phyloP scores from a whole-genome alignment of 2,329 filamentous ascomycete genomes.

The Bimuria novae-zelandiae region DNA sequence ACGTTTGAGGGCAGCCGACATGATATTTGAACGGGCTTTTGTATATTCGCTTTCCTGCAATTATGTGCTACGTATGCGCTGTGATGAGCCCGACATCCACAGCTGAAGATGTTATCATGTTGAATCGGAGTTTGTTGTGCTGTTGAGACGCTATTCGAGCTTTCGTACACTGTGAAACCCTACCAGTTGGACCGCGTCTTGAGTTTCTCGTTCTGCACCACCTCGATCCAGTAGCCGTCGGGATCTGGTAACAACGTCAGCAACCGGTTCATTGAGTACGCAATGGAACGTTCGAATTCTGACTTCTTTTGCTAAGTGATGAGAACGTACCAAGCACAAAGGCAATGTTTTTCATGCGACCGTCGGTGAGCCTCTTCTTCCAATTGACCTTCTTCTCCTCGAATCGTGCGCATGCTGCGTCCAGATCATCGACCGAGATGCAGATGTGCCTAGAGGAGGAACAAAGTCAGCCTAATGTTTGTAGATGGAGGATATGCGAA shows the following conservation, averaged over 20 bases:
- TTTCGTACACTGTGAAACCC: slow-evolving; percentile 8
- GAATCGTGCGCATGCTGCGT: slow-evolving; percentile 83
- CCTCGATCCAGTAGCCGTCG: slow-evolving; percentile 80
- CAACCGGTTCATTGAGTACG: neutral
- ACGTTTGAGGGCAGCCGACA: neutral
- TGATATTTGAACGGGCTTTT: neutral
- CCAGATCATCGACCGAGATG: slow-evolving; percentile 83
- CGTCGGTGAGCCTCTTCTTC: slow-evolving; percentile 95
- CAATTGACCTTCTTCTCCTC: slow-evolving; percentile 81
- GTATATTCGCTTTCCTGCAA: neutral
- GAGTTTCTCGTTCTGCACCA: slow-evolving; percentile 77
- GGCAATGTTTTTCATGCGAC: slow-evolving; percentile 88
- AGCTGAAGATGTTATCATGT: neutral
- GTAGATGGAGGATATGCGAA: too few species aligned
- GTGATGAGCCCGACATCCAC: neutral
- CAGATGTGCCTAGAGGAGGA: slow-evolving; percentile 72
- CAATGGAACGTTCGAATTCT: too few species aligned
- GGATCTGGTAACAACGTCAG: slow-evolving; percentile 54
- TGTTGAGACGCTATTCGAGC: neutral
- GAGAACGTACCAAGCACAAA: slow-evolving; percentile 69
- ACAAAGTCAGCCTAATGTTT: too few species aligned
- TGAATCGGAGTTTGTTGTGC: neutral
- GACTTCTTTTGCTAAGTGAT: too few species aligned
- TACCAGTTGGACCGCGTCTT: slow-evolving; percentile 50
- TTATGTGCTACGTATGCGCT: neutral